A percentile compares a stretch with the other conserved stretches of the same genome.
These are phyloP conservation scores for Termitomyces sp. DNA, from an alignment of 768 basidiomycete genomes.

Conservation along the genomic window DNA sequence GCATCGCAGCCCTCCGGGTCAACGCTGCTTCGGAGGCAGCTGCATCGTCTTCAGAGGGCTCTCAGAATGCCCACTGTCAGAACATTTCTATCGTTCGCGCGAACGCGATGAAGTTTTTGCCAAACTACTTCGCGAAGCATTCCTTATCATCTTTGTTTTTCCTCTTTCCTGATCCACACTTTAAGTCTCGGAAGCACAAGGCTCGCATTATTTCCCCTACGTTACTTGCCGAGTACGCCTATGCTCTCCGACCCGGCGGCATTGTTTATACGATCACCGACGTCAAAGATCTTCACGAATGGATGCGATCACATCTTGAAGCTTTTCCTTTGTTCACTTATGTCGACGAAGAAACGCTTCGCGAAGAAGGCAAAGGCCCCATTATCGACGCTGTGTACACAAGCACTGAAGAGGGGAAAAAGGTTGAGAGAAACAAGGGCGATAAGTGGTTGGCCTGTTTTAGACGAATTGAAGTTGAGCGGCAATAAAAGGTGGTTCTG, in stretches of 20 bases:
- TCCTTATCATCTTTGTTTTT: constrained; percentile 95
- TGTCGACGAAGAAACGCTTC: constrained; percentile 71
- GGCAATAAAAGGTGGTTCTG: constrained; percentile 18
- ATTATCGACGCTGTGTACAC: constrained; percentile 80
- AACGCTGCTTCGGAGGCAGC: constrained; percentile 43
- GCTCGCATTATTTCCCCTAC: constrained; percentile 97
- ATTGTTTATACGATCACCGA: constrained; percentile 98
- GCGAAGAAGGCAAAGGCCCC: constrained; percentile 69
- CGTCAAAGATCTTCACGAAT: constrained; percentile 88
- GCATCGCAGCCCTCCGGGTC: constrained; percentile 88
- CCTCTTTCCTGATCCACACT: constrained; percentile 98
- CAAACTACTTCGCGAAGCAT: constrained; percentile 90
- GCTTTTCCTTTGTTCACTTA: constrained; percentile 84
- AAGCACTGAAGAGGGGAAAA: constrained; percentile 95
- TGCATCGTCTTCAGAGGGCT: constrained; percentile 1
- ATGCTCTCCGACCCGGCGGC: constrained; percentile 88
- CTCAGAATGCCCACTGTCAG: constrained; percentile 52
- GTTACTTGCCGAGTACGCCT: constrained; percentile 96
- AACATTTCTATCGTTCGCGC: constrained; percentile 94
- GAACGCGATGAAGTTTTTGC: constrained; percentile 98
- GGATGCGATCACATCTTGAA: constrained; percentile 92
- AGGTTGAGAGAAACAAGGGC: constrained; percentile 89
- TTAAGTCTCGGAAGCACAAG: constrained; percentile 97
- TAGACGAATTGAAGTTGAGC: constrained; percentile 49
- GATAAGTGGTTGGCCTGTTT: constrained; percentile 94